A percentile compares a stretch with the other conserved stretches of the same genome.
phyloP scores from a whole-genome alignment of 768 basidiomycete genomes.

The Wakefieldia striispora region DNA sequence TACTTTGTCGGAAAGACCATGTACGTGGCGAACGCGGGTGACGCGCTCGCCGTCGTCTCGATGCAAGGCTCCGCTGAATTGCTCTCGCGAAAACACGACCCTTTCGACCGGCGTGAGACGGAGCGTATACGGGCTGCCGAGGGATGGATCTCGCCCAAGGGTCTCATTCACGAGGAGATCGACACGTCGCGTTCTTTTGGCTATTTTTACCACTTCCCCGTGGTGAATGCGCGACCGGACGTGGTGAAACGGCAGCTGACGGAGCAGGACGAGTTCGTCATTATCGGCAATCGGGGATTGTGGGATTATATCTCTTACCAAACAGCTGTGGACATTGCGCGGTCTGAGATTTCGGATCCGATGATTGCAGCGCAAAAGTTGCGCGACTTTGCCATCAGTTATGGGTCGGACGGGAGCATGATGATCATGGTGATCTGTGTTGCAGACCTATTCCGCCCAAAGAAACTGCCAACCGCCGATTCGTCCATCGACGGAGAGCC shows the following conservation, averaged over 20 bases:
- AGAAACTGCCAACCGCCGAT: constrained; percentile 38
- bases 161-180: constrained; percentile 87
- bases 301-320: constrained; percentile 96
- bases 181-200: constrained; percentile 94
- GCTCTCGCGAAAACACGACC: constrained; percentile 82
- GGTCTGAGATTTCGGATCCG: constrained; percentile 63
- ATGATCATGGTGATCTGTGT: constrained; percentile 98
- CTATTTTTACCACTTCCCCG: constrained; percentile 84
- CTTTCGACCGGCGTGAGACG: constrained; percentile 83
- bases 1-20: constrained; percentile 79
- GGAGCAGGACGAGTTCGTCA: constrained; percentile 92
- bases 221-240: constrained; percentile 87
- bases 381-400: constrained; percentile 94
- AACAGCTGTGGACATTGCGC: constrained; percentile 94
- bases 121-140: constrained; percentile 87
- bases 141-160: constrained; percentile 91
- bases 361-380: constrained; percentile 96
- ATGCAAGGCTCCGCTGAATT: constrained; percentile 68
- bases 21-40: constrained; percentile 88
- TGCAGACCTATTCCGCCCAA: constrained; percentile 68
- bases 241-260: constrained; percentile 66
- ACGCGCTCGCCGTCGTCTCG: constrained; percentile 85
- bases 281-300: constrained; percentile 87
- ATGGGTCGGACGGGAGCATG: constrained; percentile 87
- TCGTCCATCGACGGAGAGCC: constrained; percentile 38